Conservation (phyloP, 2,329 filamentous ascomycete species). For the Cladosporium cucumerinum region DNA sequence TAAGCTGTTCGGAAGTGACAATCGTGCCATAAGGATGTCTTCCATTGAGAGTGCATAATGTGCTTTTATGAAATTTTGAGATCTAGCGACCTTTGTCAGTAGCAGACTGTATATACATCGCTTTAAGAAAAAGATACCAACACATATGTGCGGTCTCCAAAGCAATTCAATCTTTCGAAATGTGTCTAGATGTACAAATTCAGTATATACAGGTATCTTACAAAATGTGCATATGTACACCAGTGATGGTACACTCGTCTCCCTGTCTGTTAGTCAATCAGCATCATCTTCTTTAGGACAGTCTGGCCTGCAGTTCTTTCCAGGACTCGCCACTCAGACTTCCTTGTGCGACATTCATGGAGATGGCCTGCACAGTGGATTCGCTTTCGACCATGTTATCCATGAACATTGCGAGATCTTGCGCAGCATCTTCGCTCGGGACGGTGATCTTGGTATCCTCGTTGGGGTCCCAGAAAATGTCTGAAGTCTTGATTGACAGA, state of each 20-base stretch:
- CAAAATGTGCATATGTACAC: background rate
- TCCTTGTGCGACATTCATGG: slow-evolving; percentile 60
- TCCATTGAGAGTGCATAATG: background rate
- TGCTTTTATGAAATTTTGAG: no score
- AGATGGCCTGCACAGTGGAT: slow-evolving; percentile 72
- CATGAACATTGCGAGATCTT: slow-evolving; percentile 59
- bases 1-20: background rate
- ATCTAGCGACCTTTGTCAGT: background rate
- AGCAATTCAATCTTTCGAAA: background rate
- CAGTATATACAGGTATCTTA: background rate
- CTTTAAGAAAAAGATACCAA: no score
- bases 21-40: no score
- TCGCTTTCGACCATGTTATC: slow-evolving; percentile 60
- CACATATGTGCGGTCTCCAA: background rate
- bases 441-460: slow-evolving; percentile 70
- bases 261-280: background rate
- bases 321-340: slow-evolving; percentile 24
- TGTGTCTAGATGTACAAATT: background rate
- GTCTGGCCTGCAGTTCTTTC: slow-evolving; percentile 29
- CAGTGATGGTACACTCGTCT: background rate
- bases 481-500: slow-evolving; percentile 67
- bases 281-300: slow-evolving; percentile 4
- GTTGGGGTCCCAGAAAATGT: slow-evolving; percentile 83
- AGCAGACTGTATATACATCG: background rate
- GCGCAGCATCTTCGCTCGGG: slow-evolving; percentile 54